Evolutionary conservation across 2,329 filamentous ascomycete species (phyloP).

Genomic region (Aspergillus latus): DNA sequence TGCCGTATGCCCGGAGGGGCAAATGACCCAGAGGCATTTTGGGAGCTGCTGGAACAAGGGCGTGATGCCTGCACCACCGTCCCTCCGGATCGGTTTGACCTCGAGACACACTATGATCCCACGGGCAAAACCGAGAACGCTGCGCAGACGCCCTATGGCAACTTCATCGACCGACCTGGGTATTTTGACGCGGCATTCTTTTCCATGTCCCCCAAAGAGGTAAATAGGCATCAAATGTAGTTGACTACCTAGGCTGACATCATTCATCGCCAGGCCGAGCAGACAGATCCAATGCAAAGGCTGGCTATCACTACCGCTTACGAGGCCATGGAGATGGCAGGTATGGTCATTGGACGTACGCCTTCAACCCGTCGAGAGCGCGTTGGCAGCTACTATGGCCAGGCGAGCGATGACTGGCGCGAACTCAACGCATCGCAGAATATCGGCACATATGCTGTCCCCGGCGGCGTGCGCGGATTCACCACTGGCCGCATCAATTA

Average conservation of each 20-base stretch:
- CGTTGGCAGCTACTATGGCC: slow-evolving; percentile 70
- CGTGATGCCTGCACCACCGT: too few species aligned
- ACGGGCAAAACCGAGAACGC: too few species aligned
- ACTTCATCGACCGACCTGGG: too few species aligned
- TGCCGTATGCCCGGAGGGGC: too few species aligned
- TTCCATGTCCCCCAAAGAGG: too few species aligned
- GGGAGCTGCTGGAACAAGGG: too few species aligned
- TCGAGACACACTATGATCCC: too few species aligned
- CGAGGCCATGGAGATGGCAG: slow-evolving; percentile 75
- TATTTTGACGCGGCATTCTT: too few species aligned
- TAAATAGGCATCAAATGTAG: too few species aligned
- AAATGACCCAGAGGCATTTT: too few species aligned
- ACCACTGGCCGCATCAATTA: slow-evolving; percentile 68
- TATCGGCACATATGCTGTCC: slow-evolving; percentile 66
- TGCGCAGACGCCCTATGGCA: too few species aligned
- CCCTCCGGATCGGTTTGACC: too few species aligned
- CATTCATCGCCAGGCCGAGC: slow-evolving; percentile 61
- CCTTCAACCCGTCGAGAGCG: slow-evolving; percentile 60
- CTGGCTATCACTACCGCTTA: slow-evolving; percentile 72
- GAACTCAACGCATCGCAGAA: slow-evolving; percentile 69
- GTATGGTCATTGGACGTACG: slow-evolving; percentile 68
- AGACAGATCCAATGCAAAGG: slow-evolving; percentile 77
- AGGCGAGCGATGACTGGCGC: slow-evolving; percentile 64
- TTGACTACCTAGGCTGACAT: slow-evolving; percentile 26
- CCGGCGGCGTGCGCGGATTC: slow-evolving; percentile 60